Conservation (phyloP, 148 eudicot genomes). For the Rhododendron ferrugineum region DNA sequence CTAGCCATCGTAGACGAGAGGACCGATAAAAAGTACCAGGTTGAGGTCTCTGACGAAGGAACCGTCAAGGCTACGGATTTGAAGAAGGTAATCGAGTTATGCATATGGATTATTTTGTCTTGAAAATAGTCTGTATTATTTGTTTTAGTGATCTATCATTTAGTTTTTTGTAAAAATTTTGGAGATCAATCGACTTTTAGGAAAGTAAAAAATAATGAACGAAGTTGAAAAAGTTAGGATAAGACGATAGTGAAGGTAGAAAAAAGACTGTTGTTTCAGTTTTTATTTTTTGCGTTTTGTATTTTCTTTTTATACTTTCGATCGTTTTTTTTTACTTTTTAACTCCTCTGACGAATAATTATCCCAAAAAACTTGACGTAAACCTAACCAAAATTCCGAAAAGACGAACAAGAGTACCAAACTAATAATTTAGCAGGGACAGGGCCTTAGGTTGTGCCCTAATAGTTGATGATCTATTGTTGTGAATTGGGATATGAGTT, state of each 20-base stretch:
- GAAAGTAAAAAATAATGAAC: background rate
- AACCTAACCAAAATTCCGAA: too few relatives aligned
- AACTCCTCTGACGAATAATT: too few relatives aligned
- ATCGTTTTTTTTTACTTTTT: too few relatives aligned
- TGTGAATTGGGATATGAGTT: too few relatives aligned
- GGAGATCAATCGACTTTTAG: background rate
- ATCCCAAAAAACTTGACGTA: too few relatives aligned
- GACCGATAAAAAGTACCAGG: slow-evolving; percentile 67
- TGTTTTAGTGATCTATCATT: background rate
- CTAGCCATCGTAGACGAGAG: slow-evolving; percentile 69
- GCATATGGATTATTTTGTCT: background rate
- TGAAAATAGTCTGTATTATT: background rate
- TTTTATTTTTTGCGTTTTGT: too few relatives aligned
- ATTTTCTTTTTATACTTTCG: too few relatives aligned
- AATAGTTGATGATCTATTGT: too few relatives aligned
- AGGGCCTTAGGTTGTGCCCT: too few relatives aligned
- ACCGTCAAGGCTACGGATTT: slow-evolving; percentile 78
- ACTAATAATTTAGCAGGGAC: too few relatives aligned
- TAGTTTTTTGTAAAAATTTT: background rate
- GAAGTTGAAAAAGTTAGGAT: background rate
- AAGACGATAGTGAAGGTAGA: background rate
- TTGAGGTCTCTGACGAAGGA: slow-evolving; percentile 76
- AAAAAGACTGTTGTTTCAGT: too few relatives aligned
- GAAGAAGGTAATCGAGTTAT: slow-evolving; percentile 54
- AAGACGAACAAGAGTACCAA: too few relatives aligned